phyloP scores from a whole-genome alignment of 2,329 filamentous ascomycete genomes.

The Cryphonectria japonica region DNA sequence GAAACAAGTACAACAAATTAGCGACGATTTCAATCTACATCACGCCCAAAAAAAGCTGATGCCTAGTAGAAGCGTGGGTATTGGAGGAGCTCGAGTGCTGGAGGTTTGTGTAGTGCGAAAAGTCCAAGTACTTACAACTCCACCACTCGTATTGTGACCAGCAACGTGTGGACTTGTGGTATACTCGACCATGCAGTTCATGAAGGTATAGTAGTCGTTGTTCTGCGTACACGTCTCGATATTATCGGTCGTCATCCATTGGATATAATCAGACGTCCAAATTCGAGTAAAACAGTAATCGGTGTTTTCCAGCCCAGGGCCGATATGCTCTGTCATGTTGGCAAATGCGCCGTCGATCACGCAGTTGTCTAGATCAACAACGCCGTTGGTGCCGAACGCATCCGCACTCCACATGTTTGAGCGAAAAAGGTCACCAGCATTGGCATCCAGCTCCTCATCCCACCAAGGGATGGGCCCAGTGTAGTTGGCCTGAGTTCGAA shows the following conservation, averaged over 20 bases:
- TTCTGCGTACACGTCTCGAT: neutral
- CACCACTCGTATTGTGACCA: neutral
- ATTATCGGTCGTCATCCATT: constrained; percentile 26
- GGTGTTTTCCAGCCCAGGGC: constrained; percentile 31
- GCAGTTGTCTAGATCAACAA: constrained; percentile 29
- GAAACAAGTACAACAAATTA: neutral
- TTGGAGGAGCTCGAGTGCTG: neutral
- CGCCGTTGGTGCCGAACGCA: constrained; percentile 24
- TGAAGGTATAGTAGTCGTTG: neutral
- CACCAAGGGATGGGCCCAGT: constrained; percentile 33
- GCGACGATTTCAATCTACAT: neutral
- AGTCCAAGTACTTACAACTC: neutral
- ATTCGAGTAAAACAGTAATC: constrained; percentile 15
- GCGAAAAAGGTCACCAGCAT: constrained; percentile 14
- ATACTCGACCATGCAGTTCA: neutral
- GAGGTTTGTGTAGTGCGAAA: neutral
- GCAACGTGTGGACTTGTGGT: neutral
- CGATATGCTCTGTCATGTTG: constrained; percentile 32
- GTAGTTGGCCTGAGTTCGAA: constrained; percentile 43
- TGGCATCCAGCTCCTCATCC: constrained; percentile 22
- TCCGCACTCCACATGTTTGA: constrained; percentile 20
- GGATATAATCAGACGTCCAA: constrained; percentile 11
- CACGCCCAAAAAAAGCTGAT: neutral
- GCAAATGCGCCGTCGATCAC: constrained; percentile 35
- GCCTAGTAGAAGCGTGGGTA: neutral